Percentiles rank a stretch among this genome's conserved stretches.
phyloP scores from a whole-genome alignment of 768 basidiomycete species.

The Psilocybe azurescens region DNA sequence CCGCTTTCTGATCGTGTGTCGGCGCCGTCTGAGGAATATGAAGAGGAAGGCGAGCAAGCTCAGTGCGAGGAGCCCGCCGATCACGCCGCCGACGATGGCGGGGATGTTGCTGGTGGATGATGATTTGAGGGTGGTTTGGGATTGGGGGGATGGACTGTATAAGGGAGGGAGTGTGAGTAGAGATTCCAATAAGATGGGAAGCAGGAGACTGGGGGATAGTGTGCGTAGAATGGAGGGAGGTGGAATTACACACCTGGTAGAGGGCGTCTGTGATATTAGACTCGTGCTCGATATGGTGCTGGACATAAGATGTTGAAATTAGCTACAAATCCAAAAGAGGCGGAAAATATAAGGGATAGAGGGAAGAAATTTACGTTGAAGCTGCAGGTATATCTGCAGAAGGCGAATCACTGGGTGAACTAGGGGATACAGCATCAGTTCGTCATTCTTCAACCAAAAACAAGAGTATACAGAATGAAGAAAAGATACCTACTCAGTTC shows the following conservation, averaged over 20 bases:
- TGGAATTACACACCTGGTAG: no score
- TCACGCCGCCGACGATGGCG: conserved; percentile 15
- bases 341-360: no score
- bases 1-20: conserved; percentile 7
- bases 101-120: background rate
- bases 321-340: no score
- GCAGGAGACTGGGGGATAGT: no score
- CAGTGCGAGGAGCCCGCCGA: conserved; percentile 13
- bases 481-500: background rate
- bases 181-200: no score
- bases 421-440: background rate
- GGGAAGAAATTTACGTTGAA: no score
- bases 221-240: no score
- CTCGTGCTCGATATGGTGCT: no score
- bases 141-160: background rate
- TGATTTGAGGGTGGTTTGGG: background rate
- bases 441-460: background rate
- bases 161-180: background rate
- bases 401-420: background rate
- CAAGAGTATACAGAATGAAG: background rate
- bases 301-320: no score
- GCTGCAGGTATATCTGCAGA: background rate
- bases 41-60: conserved; percentile 11
- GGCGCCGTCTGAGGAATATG: conserved; percentile 6
- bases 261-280: no score